A percentile compares a stretch with the other conserved stretches of the same genome.
These are phyloP conservation scores for Daldinia sp. DNA, from an alignment of 2,329 filamentous ascomycete species.

Conservation along the genomic window DNA sequence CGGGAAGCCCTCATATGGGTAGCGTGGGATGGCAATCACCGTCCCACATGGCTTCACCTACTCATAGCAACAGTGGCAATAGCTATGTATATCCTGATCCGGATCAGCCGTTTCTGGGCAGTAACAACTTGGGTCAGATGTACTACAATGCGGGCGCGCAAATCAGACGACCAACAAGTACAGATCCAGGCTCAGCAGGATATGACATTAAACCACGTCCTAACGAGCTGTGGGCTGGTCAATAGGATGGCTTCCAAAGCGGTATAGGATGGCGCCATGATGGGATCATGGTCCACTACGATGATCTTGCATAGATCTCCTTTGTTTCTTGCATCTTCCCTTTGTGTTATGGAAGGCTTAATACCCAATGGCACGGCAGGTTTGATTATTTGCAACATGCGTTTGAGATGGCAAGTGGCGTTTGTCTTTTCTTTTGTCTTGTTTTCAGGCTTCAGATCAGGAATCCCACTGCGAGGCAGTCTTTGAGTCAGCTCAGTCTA, in stretches of 20 bases:
- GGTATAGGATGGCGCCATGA: background rate
- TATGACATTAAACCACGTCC: constrained; percentile 72
- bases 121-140: constrained; percentile 71
- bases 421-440: constrained; percentile 28
- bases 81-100: constrained; percentile 86
- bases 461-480: constrained; percentile 23
- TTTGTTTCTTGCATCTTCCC: constrained; percentile 42
- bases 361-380: constrained; percentile 48
- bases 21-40: constrained; percentile 89
- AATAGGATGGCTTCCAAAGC: constrained; percentile 51
- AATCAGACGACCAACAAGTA: constrained; percentile 79
- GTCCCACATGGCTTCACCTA: constrained; percentile 77
- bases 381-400: constrained; percentile 32
- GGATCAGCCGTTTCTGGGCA: constrained; percentile 74
- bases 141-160: constrained; percentile 75
- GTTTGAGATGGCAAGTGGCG: constrained; percentile 39
- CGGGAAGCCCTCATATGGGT: constrained; percentile 86
- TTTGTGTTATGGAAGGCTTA: constrained; percentile 41
- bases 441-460: constrained; percentile 19
- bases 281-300: background rate
- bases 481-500: constrained; percentile 23
- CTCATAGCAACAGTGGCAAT: constrained; percentile 70
- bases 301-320: constrained; percentile 40
- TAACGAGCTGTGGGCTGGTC: constrained; percentile 52
- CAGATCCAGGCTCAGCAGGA: constrained; percentile 71